Percentiles rank a stretch among this genome's conserved stretches.
Conservation (phyloP, 345 rosid species). For the Citrus inodora region DNA sequence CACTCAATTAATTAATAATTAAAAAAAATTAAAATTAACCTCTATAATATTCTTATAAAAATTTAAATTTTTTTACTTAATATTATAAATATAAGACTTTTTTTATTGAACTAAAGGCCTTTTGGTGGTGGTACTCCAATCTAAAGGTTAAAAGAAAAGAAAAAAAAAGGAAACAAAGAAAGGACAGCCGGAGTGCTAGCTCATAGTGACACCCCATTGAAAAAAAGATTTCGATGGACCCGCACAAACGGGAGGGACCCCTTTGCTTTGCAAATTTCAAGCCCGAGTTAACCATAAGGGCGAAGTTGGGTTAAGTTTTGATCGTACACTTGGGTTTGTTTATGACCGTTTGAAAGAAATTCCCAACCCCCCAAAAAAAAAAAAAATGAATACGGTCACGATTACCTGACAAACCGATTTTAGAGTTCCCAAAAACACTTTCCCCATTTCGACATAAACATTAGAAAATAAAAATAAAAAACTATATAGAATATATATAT, state of each 20-base stretch:
- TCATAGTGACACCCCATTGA: neutral
- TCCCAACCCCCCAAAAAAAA: neutral
- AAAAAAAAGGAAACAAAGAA: neutral
- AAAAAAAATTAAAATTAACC: too few relatives aligned
- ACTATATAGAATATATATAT: too few relatives aligned
- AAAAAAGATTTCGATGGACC: neutral
- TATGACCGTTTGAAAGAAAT: slow-evolving; percentile 27
- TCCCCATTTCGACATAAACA: neutral
- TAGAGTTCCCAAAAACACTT: neutral
- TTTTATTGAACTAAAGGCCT: too few relatives aligned
- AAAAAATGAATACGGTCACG: neutral
- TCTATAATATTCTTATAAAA: too few relatives aligned
- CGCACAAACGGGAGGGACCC: neutral
- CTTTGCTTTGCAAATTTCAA: neutral
- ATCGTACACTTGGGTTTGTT: slow-evolving; percentile 27
- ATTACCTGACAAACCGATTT: neutral
- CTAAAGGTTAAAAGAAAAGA: neutral
- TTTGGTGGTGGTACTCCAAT: neutral
- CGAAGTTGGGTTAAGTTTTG: slow-evolving; percentile 18
- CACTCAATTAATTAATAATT: too few relatives aligned
- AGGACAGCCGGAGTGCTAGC: neutral
- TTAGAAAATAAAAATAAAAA: too few relatives aligned
- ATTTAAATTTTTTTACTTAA: too few relatives aligned
- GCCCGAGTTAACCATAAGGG: neutral
- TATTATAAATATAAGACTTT: too few relatives aligned